Evolutionary conservation across 805 yeast species (phyloP).

Genomic region (Debaryomyces castellii): DNA sequence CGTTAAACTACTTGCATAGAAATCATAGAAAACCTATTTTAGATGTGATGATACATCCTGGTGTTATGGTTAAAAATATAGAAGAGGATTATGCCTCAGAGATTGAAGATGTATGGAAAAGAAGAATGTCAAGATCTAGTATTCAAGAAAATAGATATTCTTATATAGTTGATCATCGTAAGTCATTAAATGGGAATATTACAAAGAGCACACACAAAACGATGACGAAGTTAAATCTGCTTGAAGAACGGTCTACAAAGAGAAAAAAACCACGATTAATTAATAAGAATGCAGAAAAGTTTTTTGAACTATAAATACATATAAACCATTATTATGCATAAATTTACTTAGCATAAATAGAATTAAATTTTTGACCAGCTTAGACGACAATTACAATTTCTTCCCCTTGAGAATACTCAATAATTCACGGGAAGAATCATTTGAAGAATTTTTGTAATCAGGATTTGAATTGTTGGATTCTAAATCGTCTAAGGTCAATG

Average conservation of each 20-base stretch:
- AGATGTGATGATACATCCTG: conserved; percentile 16
- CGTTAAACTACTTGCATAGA: conserved; percentile 1
- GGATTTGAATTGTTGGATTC: not conserved
- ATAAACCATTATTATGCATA: not conserved
- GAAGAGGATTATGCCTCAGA: not conserved
- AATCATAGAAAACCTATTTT: conserved; percentile 5
- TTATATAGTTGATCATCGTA: conserved; percentile 2
- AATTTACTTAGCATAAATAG: conserved; percentile 1
- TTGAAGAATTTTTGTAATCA: not conserved
- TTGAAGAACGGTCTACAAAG: not conserved
- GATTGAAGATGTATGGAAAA: not conserved
- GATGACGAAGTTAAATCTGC: not conserved
- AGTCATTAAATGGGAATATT: not conserved
- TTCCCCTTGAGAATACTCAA: conserved; percentile 20
- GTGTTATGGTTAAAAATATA: not conserved
- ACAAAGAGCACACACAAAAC: not conserved
- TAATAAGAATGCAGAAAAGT: conserved; percentile 15
- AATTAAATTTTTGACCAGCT: conserved; percentile 1
- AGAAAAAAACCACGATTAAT: conserved; percentile 4
- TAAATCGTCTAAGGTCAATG: conserved; percentile 9
- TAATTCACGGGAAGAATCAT: conserved; percentile 18
- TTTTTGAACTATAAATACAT: conserved; percentile 13
- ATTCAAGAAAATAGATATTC: not conserved
- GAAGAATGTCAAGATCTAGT: not conserved
- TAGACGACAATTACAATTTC: not conserved